Percentiles rank a stretch among this genome's conserved stretches.
Evolutionary conservation across 495 filamentous ascomycete genomes (phyloP).

Genomic region (Penicillium angulare): DNA sequence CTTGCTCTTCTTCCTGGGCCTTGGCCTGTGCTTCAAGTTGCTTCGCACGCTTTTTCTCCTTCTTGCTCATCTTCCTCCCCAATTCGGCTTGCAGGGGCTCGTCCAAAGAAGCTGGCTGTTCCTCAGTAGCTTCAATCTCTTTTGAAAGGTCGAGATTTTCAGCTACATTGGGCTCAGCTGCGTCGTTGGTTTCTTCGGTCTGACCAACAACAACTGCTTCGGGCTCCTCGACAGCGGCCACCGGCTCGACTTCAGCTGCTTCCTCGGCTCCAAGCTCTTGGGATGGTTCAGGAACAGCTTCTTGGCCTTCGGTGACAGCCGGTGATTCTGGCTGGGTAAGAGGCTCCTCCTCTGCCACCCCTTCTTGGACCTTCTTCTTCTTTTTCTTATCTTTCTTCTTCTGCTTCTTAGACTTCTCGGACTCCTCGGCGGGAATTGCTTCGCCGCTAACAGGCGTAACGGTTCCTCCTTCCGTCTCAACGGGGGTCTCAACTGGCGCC

Average conservation of each 20-base stretch:
- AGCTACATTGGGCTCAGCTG: background rate
- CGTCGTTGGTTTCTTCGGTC: background rate
- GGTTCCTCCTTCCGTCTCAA: background rate
- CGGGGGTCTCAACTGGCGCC: background rate
- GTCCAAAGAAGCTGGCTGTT: background rate
- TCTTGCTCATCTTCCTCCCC: conserved; percentile 30
- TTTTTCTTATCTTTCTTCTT: conserved; percentile 25
- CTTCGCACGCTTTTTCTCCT: conserved; percentile 29
- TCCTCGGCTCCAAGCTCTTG: no score
- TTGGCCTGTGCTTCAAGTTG: conserved; percentile 15
- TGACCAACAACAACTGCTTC: background rate
- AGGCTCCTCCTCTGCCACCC: conserved; percentile 1
- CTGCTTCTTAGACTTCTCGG: conserved; percentile 17
- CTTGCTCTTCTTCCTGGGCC: background rate
- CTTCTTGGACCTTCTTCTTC: conserved; percentile 18
- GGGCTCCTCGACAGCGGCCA: background rate
- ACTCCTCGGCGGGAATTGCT: background rate
- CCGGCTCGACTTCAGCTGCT: background rate
- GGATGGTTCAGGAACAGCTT: no score
- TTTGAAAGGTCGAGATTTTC: conserved; percentile 8
- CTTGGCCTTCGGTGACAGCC: background rate
- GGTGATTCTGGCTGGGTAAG: background rate
- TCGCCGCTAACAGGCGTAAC: conserved; percentile 1
- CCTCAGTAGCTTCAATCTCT: conserved; percentile 5
- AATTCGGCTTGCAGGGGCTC: conserved; percentile 11